Evolutionary conservation across 805 yeast species (phyloP).

Genomic region (Candida quercuum): DNA sequence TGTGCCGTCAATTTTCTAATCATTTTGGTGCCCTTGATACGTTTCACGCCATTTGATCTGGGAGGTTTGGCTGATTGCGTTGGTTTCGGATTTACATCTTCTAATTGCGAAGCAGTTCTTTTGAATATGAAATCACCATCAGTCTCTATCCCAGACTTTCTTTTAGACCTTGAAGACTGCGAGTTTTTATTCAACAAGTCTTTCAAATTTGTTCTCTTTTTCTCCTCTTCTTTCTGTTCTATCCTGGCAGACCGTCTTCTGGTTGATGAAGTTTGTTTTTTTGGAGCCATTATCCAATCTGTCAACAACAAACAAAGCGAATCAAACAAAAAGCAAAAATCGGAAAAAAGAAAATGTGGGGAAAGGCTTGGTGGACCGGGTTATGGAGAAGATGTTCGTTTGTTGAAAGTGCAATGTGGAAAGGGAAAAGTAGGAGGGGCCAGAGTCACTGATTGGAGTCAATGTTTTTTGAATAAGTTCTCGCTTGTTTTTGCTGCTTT

Average conservation of each 20-base stretch:
- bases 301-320: neutral
- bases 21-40: neutral
- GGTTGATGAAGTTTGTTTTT: conserved; percentile 1
- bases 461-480: too few relatives aligned
- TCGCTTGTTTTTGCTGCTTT: too few relatives aligned
- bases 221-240: conserved; percentile 9
- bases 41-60: neutral
- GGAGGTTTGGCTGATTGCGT: neutral
- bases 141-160: conserved; percentile 8
- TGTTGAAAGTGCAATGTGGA: too few relatives aligned
- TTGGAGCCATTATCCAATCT: conserved; percentile 5
- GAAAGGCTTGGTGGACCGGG: neutral
- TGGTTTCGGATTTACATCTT: too few relatives aligned
- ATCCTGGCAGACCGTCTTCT: conserved; percentile 11
- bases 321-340: too few relatives aligned
- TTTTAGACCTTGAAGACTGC: conserved; percentile 7
- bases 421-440: too few relatives aligned
- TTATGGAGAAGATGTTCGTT: too few relatives aligned
- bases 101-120: conserved; percentile 11
- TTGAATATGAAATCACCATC: conserved; percentile 22
- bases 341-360: neutral
- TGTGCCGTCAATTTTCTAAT: neutral
- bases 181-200: conserved; percentile 19
- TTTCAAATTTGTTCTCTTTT: conserved; percentile 17
- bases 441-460: too few relatives aligned